Evolutionary conservation across 768 basidiomycete species (phyloP).

Genomic region (Calocybe indica): DNA sequence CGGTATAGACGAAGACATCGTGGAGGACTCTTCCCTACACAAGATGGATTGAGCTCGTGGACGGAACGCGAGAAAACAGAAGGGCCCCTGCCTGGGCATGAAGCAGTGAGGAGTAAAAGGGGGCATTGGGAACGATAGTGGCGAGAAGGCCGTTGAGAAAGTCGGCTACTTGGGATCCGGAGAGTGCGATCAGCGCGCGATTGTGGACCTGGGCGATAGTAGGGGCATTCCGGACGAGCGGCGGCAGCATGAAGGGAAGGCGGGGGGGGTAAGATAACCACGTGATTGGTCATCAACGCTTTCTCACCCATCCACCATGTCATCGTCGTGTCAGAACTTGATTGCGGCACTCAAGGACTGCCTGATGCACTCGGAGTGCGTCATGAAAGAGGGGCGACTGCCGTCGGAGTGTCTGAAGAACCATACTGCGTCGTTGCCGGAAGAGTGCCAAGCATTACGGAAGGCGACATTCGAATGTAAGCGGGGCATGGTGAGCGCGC

Average conservation of each 20-base stretch:
- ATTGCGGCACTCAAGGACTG: slow-evolving; percentile 79
- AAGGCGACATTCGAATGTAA: slow-evolving; percentile 89
- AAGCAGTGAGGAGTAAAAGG: slow-evolving; percentile 67
- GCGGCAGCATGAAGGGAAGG: slow-evolving; percentile 31
- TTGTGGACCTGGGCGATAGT: slow-evolving; percentile 58
- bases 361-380: slow-evolving; percentile 81
- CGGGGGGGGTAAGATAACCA: slow-evolving; percentile 1
- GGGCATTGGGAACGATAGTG: slow-evolving; percentile 40
- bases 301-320: slow-evolving; percentile 38
- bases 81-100: slow-evolving; percentile 63
- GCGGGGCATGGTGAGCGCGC: slow-evolving; percentile 67
- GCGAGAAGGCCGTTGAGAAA: slow-evolving; percentile 80
- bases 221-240: slow-evolving; percentile 42
- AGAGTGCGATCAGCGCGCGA: slow-evolving; percentile 66
- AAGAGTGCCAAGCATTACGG: slow-evolving; percentile 72
- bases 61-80: slow-evolving; percentile 1
- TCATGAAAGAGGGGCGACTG: slow-evolving; percentile 67
- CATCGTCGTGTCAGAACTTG: slow-evolving; percentile 75
- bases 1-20: slow-evolving; percentile 81
- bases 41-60: slow-evolving; percentile 6
- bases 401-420: slow-evolving; percentile 82
- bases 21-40: slow-evolving; percentile 82
- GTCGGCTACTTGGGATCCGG: slow-evolving; percentile 72
- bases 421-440: slow-evolving; percentile 71
- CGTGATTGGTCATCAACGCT: background rate